Evolutionary conservation across 345 rosid species (phyloP), one percentile per base, ranked within the genome.

Genomic region (Rhodamnia argentea): DNA sequence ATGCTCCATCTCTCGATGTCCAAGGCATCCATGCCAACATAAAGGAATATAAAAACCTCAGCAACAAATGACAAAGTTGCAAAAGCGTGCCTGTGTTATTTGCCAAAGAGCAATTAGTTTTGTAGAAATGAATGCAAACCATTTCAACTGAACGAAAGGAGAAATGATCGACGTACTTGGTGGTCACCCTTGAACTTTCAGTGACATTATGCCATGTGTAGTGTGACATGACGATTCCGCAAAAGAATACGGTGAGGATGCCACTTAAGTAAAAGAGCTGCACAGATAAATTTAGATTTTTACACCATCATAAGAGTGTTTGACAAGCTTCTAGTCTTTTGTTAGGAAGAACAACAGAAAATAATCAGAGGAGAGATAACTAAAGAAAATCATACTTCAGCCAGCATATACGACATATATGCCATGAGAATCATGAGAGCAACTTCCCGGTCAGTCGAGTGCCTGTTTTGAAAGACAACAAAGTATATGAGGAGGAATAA

Each of bases 141-240:
- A 54, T 37, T 24, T 83, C 56, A 29, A 58, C 22, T 81, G 16
- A 81, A n/a, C 11, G 60, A 18, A 82, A 29, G 86, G 51, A 84
- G 55, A 86, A 23, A 22, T 40, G 54, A 85, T 59, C 10, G 13
- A 88, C 95, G 9, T 91, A 97, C 99, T 94, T 96, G 0, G 99
- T 96, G 32, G 99, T 96, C 55, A 97, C 98, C 89, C 98, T 94
- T 85, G 99, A 97, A 85, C 98, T 92, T 87, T 95, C 94, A 37
- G 99, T 95, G 85, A 97, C 95, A 75, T 97, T 96, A 85, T 97
- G 99, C 99, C 99, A 96, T 18, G 99, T 97, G 85, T 96, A 97
- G 84, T 96, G 99, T 83, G 99, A 96, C 99, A 97, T 97, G 82
- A 93, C 95, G 85, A 97, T 97, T 87, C 99, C 99, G 81, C 99